Base-by-base conservation (phyloP, 23 red algal genomes). In the Gracilariopsis chorda region DNA sequence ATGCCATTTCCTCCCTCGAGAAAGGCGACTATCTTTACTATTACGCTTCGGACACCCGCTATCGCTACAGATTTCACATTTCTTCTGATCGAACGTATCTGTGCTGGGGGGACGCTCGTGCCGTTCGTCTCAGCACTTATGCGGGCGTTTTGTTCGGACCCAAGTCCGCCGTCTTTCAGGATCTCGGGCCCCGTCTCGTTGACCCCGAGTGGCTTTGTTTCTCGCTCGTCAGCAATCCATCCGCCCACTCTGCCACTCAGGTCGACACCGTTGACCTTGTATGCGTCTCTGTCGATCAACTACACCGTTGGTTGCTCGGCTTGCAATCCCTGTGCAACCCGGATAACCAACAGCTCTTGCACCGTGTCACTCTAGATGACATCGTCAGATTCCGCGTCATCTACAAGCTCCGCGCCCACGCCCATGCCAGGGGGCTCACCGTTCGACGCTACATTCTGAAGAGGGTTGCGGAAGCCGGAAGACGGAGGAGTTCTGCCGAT, bases 171-270 rank as follows among this genome's bases (percentile, higher is more conserved):
- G 67, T 84, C n/a, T 86, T 96, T 63, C 51, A 91, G 32, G 92
- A 86, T 32, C 74, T 80, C 32, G 82, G 79, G 28, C 39, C 65
- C 29, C 25, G 55, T 12, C 88, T 88, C 48, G 71, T 81, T 52
- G 94, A 96, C 57, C 94, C 86, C 45, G 82, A 89, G 36, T 96
- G 94, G 94, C 88, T 92, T 8, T 96, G 94, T 48, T 89, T 96
- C 58, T 88, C 80, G 43, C 69, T 96, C 32, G 77, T 96, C 32
- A 60, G 82, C 56, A 75, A 86, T 60, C 62, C 70, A 29, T 19
- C 61, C 32, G 16, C 20, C 48, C 57, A 85, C 51, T 69, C 57
- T 19, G 56, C 56, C 2, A 67, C 80, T 14, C 40, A 21, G 5
- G 62, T 75, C 12, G 60, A 90, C 33, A 96, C 94, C 14, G 78